Base-by-base conservation (phyloP, 306 rosid species). In the Acacia confusa region DNA sequence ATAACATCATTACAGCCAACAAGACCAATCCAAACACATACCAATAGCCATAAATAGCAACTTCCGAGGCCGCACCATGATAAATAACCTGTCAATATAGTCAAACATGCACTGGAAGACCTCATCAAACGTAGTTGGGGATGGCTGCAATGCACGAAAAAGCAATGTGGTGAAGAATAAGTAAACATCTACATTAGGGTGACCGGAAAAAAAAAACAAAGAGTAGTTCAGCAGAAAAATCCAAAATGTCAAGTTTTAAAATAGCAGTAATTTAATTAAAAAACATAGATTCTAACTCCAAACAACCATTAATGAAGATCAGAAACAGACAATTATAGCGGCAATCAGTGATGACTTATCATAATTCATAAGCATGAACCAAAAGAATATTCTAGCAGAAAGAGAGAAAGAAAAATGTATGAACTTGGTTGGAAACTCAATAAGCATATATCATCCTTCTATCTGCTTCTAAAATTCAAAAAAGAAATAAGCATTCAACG, bases 41-140 rank as follows among this genome's bases (percentile, higher is more conserved):
- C 99, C 99, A 66, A 96, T 93, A 27, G 99, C 99, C 99, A 96
- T 93, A 79, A 76, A 96, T 48, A 96, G 88, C 64, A 96, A 88
- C 89, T 96, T 96, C 79, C 99, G 87, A 53, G 99, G 99, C 40
- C 99, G 94, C 77, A 96, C 99, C 92, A 96, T 96, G 78, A 81
- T 86, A 72, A 93, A 96, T 44, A 96, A 88, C 85, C 99, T 87
- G 45, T 96, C 99, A 79, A 96, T 96, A 80, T 96, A 96, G 77
- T 93, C 98, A 63, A 96, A 93, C 97, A 96, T 96, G 70, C 97
- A 92, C 86, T 93, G 91, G 76, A 96, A 96, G 72, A 96, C 99
- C 88, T 94, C 99, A n/a, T 83, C 90, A 22, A 78, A 96, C 3
- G 94, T 88, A 0, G 92, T 90, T 3, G 99, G 98, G 6, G 98